Evolutionary conservation across 179 eudicot species (phyloP).

Genomic region (Silene noctiflora): DNA sequence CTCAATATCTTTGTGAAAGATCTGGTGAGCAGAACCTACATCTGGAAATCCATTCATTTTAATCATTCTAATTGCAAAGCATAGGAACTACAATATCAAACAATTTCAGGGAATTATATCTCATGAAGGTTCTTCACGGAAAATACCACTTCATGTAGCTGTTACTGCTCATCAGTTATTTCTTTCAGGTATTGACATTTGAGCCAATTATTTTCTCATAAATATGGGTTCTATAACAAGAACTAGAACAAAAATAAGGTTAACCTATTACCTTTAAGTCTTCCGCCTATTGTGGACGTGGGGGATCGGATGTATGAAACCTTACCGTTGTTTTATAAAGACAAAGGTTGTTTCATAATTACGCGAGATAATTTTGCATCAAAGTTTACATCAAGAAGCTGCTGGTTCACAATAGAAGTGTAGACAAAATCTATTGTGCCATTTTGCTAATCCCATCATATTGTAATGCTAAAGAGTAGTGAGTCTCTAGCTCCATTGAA

Average conservation of each 20-base stretch:
- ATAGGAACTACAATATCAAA: conserved; percentile 4
- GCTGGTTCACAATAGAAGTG: too few relatives aligned
- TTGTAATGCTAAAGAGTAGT: too few relatives aligned
- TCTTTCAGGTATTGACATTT: conserved; percentile 60
- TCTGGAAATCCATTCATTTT: not conserved
- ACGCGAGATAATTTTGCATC: too few relatives aligned
- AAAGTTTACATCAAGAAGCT: too few relatives aligned
- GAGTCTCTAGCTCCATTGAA: too few relatives aligned
- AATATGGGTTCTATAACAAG: not conserved
- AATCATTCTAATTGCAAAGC: not conserved
- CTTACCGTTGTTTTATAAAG: not conserved
- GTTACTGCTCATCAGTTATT: conserved; percentile 87
- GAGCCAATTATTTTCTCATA: not conserved
- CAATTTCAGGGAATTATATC: conserved; percentile 82
- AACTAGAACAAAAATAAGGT: not conserved
- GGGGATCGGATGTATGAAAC: not conserved
- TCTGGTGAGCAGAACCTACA: conserved; percentile 57
- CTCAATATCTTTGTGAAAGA: conserved; percentile 98
- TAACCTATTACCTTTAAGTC: not conserved
- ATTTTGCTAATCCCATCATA: too few relatives aligned
- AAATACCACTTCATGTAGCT: conserved; percentile 84
- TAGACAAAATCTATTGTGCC: too few relatives aligned
- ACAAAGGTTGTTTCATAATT: too few relatives aligned
- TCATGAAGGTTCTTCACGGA: conserved; percentile 74
- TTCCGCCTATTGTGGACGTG: not conserved